A percentile compares a stretch with the other conserved stretches of the same genome.
These are phyloP conservation scores for Trypanosoma platydactyli DNA, from an alignment of 208 protist species.

Conservation along the genomic window DNA sequence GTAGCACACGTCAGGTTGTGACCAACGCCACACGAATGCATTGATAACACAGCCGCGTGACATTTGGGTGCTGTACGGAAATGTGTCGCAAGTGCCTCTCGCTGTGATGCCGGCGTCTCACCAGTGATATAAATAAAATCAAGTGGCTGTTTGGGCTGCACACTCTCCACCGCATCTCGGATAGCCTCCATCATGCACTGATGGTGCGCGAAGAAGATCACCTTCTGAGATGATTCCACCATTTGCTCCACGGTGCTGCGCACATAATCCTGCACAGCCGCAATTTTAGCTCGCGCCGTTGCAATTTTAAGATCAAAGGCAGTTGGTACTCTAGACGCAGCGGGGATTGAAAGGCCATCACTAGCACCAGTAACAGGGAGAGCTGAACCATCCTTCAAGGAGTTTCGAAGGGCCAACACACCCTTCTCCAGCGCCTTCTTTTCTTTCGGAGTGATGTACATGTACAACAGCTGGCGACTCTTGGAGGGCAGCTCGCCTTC, in stretches of 20 bases:
- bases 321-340: slow-evolving; percentile 35
- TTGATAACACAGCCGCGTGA: slow-evolving; percentile 89
- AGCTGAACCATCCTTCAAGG: slow-evolving; percentile 20
- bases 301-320: slow-evolving; percentile 86
- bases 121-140: slow-evolving; percentile 94
- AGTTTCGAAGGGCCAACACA: slow-evolving; percentile 57
- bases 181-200: slow-evolving; percentile 92
- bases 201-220: slow-evolving; percentile 95
- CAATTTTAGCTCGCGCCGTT: slow-evolving; percentile 84
- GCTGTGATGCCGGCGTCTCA: slow-evolving; percentile 64
- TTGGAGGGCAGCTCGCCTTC: slow-evolving; percentile 89
- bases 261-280: slow-evolving; percentile 91
- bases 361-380: neutral
- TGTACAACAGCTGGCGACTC: slow-evolving; percentile 81
- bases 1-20: slow-evolving; percentile 94
- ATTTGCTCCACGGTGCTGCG: slow-evolving; percentile 72
- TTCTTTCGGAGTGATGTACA: slow-evolving; percentile 82
- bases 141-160: slow-evolving; percentile 55
- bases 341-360: neutral
- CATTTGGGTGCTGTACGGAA: slow-evolving; percentile 74
- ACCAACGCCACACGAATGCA: slow-evolving; percentile 95
- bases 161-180: slow-evolving; percentile 61
- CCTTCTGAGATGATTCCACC: slow-evolving; percentile 76
- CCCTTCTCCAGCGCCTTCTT: slow-evolving; percentile 81
- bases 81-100: slow-evolving; percentile 73